Base-by-base conservation (phyloP, 1,139 yeast species). In the Sugiyamaella japonica region DNA sequence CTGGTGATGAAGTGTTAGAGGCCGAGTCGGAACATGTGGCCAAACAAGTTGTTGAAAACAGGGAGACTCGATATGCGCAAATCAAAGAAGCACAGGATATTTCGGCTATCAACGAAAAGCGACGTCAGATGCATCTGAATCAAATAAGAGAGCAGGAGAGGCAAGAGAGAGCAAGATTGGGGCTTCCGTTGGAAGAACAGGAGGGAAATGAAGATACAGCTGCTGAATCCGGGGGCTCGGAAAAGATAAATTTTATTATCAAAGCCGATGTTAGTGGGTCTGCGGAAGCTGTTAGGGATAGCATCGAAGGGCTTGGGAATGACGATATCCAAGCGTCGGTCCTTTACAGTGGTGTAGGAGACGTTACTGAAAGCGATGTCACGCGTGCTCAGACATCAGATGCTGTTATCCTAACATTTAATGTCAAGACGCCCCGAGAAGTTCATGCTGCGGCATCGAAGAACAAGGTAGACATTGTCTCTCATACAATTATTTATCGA, bases 201-300 rank as follows among this genome's bases (percentile, higher is more conserved):
- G 49, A 58, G 52, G 67, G 9, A 10, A 63, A 5, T 69, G 65
- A 46, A 62, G 66, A 16, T 65, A 66, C 9, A 61, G 9, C 53
- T 15, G 44, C 56, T 13, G 53, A 48, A 23, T 61, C 66, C 17
- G 59, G 70, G 16, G 73, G 74, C 16, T 74, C 76, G 8, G 63
- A 63, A n/a, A 59, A 58, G 40, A 62, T 70, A 12, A 76, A 85
- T 16, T 89, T 85, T 61, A 85, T 93, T 41, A 76, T 95, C 49
- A 89, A 89, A 67, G 86, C 96, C 0, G 99, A 95, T 70, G 98
- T 93, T 0, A 85, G 86, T 51, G 87, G 86, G 0, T 82, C 86
- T 6, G 78, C 77, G 0, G 87, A 82, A 61, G 86, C 86, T 0
- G 80, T 82, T 20, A 80, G 76, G 39, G 97, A 91, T 67, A 84